Evolutionary conservation across 345 rosid species (phyloP), one percentile per base, ranked within the genome.

Genomic region (Psidium guajava): DNA sequence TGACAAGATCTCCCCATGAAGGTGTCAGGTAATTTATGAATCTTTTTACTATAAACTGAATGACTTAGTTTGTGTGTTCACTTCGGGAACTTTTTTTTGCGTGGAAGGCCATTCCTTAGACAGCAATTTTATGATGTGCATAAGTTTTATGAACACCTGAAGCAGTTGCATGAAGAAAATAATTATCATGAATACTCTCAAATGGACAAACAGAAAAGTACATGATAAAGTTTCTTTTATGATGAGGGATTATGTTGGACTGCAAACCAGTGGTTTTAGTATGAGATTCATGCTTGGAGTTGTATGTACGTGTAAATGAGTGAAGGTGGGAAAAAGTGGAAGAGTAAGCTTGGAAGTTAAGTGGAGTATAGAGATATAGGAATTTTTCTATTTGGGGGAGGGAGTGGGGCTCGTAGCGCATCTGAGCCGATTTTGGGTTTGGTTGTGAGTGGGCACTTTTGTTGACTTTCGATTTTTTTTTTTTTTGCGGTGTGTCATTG

Each of bases 1-100:
- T 96, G 75, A 94, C 95, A 40, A 90, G 91, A 69, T 93, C 98
- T 28, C 95, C 92, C 81, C 95, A 95, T 87, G 99, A 96, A 90
- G 98, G 99, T 89, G 99, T 95, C 90, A 96, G 96, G 96, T 94
- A 91, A 47, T 82, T 82, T 75, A 77, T 64, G 42, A 27, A 55
- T 83, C 12, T 52, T 54, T 54, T 51, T 73, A 56, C 13, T 52
- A 53, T 54, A 49, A 24, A 32, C 16, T 49, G 83, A 50, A 44
- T 54, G 28, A 44, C 53, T 15, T 15, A 20, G n/a, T 58, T 40
- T 44, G 16, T 22, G 14, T 57, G 16, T 84, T 40, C 53, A 40
- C 20, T 27, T 32, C 20, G 6, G 44, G 77, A 64, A 18, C 77
- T 32, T 64, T 54, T 32, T 64, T 36, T 40, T 54, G n/a, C 40